Base-by-base conservation (phyloP, 139 green algal species). In the Volvox reticuliferus region DNA sequence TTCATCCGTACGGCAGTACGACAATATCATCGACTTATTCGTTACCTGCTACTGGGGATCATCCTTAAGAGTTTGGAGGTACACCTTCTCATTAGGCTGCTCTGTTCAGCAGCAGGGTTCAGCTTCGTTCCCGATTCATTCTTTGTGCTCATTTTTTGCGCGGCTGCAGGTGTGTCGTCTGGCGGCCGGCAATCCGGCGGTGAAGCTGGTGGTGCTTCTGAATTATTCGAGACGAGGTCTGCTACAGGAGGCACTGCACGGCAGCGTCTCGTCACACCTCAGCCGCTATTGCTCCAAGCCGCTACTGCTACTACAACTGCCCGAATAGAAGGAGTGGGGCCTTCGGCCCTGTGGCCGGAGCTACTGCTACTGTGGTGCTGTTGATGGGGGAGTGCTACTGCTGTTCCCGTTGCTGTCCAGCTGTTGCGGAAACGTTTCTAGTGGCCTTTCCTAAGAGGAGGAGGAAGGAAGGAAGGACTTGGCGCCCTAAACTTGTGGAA, bases 261-360 rank as follows among this genome's bases (percentile, higher is more conserved):
- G 89, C 89, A 71, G n/a, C 69, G 30, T 89, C n/a, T 65, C 80
- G 30, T 85, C 68, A 22, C 79, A 89, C 37, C 81, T 92, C 33
- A 75, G 24, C 68, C 89, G 80, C 80, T 71, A 89, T 79, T 89
- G 79, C 68, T 0, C 80, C 89, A 81, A 67, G 68, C 89, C 89
- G 44, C 89, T 92, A 44, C 77, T 92, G 80, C 81, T 92, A 67
- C 89, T 92, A 79, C 80, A 92, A 71, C 89, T 79, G 35, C 87
- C 87, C 1, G 86, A 90, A 55, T 90, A 35, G 9, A 14, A 55
- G 5, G 37, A 20, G 78, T 2, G 37, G 65, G 21, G 65, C 12
- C 65, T 28, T 73, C 21, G 65, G 44, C 44, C 44, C 44, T 9
- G 9, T 55, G n/a, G n/a, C 44, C 44, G 5, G 5, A 55, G 5